Evolutionary conservation across 768 basidiomycete genomes (phyloP).

Genomic region (Artomyces pyxidatus): DNA sequence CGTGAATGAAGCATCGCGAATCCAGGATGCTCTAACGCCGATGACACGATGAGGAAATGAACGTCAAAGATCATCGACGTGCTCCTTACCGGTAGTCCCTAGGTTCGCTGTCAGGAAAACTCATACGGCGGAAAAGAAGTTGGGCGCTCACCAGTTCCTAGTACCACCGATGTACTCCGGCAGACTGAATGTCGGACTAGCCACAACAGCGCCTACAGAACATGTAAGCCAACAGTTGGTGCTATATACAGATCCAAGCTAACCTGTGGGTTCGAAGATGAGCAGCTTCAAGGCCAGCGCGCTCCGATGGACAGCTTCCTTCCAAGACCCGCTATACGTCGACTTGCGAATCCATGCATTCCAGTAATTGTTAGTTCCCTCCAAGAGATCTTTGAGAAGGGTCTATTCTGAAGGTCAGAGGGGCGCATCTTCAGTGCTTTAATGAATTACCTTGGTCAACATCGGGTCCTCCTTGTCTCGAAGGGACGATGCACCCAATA

Average conservation of each 20-base stretch:
- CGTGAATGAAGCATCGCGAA: constrained; percentile 94
- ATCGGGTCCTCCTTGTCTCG: constrained; percentile 60
- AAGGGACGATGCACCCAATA: constrained; percentile 36
- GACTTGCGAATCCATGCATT: constrained; percentile 82
- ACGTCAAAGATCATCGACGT: background rate
- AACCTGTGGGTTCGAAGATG: constrained; percentile 86
- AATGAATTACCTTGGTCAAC: constrained; percentile 50
- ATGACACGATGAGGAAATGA: constrained; percentile 26
- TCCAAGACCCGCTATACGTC: constrained; percentile 90
- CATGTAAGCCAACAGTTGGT: background rate
- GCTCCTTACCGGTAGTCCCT: background rate
- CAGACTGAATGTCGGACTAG: constrained; percentile 90
- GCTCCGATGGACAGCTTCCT: constrained; percentile 88
- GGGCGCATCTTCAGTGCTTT: too few species aligned
- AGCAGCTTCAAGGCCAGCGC: constrained; percentile 91
- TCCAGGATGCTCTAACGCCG: constrained; percentile 63
- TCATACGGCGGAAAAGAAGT: background rate
- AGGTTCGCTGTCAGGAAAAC: constrained; percentile 2
- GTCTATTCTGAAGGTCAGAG: constrained; percentile 26
- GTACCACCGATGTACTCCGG: constrained; percentile 89
- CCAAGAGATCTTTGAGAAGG: constrained; percentile 48
- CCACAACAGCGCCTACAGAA: constrained; percentile 73
- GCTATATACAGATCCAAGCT: background rate
- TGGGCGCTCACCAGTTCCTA: constrained; percentile 63
- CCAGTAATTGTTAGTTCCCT: constrained; percentile 79